Evolutionary conservation across 169 alveolate genomes (phyloP).

Genomic region (Fabrea salina): DNA sequence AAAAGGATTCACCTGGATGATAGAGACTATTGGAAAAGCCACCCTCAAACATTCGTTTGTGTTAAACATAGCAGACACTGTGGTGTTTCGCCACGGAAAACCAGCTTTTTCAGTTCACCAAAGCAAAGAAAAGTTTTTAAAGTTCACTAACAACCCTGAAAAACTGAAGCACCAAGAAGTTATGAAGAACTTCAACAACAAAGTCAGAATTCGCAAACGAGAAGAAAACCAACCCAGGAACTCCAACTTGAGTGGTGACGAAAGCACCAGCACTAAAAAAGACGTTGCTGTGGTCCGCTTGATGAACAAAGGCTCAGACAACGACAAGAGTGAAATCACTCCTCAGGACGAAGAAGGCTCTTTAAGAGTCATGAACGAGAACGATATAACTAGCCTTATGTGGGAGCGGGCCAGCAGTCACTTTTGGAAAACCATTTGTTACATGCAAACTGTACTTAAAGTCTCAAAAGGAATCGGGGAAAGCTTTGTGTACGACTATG

Average conservation of each 20-base stretch:
- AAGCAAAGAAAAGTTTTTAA: background rate
- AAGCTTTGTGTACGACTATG: background rate
- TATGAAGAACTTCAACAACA: slow-evolving; percentile 9
- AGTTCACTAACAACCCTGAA: background rate
- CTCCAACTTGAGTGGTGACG: background rate
- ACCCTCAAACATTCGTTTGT: too few species aligned
- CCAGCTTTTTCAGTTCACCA: background rate
- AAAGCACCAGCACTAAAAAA: slow-evolving; percentile 7
- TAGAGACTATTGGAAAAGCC: slow-evolving; percentile 1
- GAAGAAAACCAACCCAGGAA: slow-evolving; percentile 6
- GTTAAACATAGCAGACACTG: slow-evolving; percentile 19
- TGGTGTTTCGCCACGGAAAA: background rate
- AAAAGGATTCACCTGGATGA: slow-evolving; percentile 13
- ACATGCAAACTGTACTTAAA: slow-evolving; percentile 17
- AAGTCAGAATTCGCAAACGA: slow-evolving; percentile 11
- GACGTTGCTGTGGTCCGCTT: slow-evolving; percentile 15
- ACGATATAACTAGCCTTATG: slow-evolving; percentile 7
- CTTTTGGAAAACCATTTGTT: slow-evolving; percentile 17
- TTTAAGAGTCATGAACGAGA: slow-evolving; percentile 21
- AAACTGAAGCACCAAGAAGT: slow-evolving; percentile 16
- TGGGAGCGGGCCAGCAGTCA: slow-evolving; percentile 18
- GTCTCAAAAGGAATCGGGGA: slow-evolving; percentile 10
- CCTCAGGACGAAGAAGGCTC: slow-evolving; percentile 29
- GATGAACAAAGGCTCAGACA: background rate
- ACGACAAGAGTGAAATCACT: background rate